Evolutionary conservation across 1,139 yeast species (phyloP).

Genomic region (Debaryomyces coudertii): DNA sequence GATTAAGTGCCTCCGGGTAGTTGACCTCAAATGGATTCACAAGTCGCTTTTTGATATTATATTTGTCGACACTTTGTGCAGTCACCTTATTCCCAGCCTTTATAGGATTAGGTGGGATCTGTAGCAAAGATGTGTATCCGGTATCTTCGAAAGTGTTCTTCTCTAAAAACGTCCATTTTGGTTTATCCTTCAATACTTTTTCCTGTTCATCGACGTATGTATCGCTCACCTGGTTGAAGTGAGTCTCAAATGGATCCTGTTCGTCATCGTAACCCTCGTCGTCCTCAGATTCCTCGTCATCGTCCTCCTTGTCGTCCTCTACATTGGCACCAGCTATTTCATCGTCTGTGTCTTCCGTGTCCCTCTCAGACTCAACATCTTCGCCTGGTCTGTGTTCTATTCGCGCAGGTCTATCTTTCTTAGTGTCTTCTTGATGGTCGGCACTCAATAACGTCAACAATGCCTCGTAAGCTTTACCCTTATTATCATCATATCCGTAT

Average conservation of each 20-base stretch:
- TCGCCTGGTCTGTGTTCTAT: constrained; percentile 23
- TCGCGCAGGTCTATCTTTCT: constrained; percentile 14
- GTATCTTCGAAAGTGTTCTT: constrained; percentile 19
- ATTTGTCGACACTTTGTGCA: constrained; percentile 12
- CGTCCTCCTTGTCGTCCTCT: constrained; percentile 32
- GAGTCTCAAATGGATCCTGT: constrained; percentile 71
- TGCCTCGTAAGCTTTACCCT: constrained; percentile 70
- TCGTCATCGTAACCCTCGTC: constrained; percentile 32
- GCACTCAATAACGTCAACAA: constrained; percentile 67
- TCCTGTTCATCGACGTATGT: constrained; percentile 43
- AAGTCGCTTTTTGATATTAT: constrained; percentile 34
- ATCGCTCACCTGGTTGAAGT: constrained; percentile 61
- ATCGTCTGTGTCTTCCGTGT: constrained; percentile 35
- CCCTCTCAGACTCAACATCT: constrained; percentile 31
- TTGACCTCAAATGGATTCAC: constrained; percentile 26
- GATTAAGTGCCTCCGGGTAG: constrained; percentile 9
- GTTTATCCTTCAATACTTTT: constrained; percentile 18
- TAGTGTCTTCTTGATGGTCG: constrained; percentile 43
- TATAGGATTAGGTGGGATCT: constrained; percentile 33
- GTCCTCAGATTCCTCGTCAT: constrained; percentile 31
- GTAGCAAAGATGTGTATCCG: constrained; percentile 31
- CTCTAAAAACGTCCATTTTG: constrained; percentile 31
- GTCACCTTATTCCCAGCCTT: constrained; percentile 1
- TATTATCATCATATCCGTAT: constrained; percentile 18
- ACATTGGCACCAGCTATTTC: constrained; percentile 29